A percentile compares a stretch with the other conserved stretches of the same genome.
phyloP scores from a whole-genome alignment of 2,329 filamentous ascomycete species.

The Teratosphaeria gauchensis region DNA sequence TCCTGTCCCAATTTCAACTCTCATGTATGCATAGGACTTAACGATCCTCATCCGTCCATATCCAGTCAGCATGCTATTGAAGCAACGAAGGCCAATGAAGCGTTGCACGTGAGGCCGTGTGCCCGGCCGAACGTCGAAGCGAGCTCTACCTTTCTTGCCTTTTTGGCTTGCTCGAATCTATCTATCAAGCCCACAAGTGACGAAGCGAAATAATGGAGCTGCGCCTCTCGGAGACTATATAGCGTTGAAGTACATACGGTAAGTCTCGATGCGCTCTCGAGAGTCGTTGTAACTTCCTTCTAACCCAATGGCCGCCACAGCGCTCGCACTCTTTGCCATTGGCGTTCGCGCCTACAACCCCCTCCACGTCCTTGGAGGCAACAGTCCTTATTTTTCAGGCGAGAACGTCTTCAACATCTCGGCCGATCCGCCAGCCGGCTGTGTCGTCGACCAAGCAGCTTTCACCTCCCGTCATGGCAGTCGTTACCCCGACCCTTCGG shows the following conservation, averaged over 20 bases:
- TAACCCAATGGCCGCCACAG: not conserved
- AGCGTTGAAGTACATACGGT: too few relatives aligned
- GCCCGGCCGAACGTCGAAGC: not conserved
- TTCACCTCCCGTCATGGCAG: conserved; percentile 54
- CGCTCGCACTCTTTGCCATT: not conserved
- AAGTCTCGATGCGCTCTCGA: too few relatives aligned
- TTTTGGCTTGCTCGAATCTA: too few relatives aligned
- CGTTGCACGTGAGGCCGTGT: not conserved
- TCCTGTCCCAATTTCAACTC: too few relatives aligned
- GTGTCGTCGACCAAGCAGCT: conserved; percentile 50
- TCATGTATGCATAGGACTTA: too few relatives aligned
- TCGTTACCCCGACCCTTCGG: conserved; percentile 51
- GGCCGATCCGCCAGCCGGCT: conserved; percentile 45
- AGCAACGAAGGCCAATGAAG: not conserved
- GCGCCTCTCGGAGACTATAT: too few relatives aligned
- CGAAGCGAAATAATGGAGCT: too few relatives aligned
- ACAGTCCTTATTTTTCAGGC: conserved; percentile 37
- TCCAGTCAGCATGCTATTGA: not conserved
- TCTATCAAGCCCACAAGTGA: too few relatives aligned
- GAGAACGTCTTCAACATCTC: conserved; percentile 49
- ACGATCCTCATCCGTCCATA: too few relatives aligned
- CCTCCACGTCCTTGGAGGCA: conserved; percentile 30
- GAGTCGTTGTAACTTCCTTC: too few relatives aligned
- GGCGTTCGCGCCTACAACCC: conserved; percentile 10
- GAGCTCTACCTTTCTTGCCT: too few relatives aligned